Percentiles rank a stretch among this genome's conserved stretches.
Conservation (phyloP, 2,329 filamentous ascomycete species). For the Madurella mycetomatis region DNA sequence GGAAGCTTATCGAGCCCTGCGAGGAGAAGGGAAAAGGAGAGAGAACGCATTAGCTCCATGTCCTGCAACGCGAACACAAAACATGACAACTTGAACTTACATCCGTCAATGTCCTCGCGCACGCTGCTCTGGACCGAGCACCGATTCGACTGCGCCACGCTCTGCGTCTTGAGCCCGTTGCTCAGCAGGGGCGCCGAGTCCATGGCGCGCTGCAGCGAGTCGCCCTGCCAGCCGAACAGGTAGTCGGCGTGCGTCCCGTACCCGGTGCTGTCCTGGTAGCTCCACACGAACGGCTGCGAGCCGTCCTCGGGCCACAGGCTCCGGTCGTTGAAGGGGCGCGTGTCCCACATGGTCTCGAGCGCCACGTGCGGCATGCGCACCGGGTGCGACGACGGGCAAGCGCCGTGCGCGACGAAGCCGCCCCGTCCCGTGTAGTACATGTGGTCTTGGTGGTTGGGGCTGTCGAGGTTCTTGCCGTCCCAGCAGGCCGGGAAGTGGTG, state of each 20-base stretch:
- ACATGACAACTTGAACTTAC: conserved; percentile 23
- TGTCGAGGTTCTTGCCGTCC: conserved; percentile 52
- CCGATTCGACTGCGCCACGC: conserved; percentile 31
- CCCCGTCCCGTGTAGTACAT: conserved; percentile 29
- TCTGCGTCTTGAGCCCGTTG: conserved; percentile 33
- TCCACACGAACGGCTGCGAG: conserved; percentile 29
- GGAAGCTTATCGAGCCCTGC: neutral
- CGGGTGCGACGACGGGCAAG: conserved; percentile 30
- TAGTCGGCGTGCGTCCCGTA: conserved; percentile 33
- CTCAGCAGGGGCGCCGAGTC: conserved; percentile 32
- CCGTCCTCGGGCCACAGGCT: conserved; percentile 34
- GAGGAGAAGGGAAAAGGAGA: too few species aligned
- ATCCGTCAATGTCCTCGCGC: conserved; percentile 31
- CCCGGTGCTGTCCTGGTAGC: conserved; percentile 26
- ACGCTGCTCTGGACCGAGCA: conserved; percentile 31
- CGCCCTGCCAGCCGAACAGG: conserved; percentile 34
- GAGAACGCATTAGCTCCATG: neutral
- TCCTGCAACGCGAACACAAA: neutral
- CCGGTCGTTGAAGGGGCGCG: conserved; percentile 32
- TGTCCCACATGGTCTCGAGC: conserved; percentile 45
- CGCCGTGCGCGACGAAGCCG: conserved; percentile 24
- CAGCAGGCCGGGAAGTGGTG: conserved; percentile 36
- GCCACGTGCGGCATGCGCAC: conserved; percentile 34
- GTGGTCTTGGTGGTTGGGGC: conserved; percentile 42
- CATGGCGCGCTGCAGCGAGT: conserved; percentile 31